Evolutionary conservation across 2,329 filamentous ascomycete species (phyloP).

Genomic region (Cercospora sp.): DNA sequence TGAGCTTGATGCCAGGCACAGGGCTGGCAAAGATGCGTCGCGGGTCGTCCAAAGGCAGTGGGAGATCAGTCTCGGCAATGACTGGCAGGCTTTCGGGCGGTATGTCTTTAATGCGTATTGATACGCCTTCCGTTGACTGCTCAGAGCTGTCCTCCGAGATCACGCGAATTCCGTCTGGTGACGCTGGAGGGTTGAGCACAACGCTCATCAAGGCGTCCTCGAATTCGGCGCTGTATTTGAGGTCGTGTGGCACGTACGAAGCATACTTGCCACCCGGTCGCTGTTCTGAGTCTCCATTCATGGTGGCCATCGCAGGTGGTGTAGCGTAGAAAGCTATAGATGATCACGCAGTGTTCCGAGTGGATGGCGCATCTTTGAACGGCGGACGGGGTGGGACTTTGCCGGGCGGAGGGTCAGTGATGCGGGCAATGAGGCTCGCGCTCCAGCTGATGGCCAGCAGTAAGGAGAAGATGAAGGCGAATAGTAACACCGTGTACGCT

Average conservation of each 20-base stretch:
- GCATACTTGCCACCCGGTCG: slow-evolving; percentile 31
- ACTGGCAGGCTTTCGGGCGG: slow-evolving; percentile 30
- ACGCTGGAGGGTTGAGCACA: slow-evolving; percentile 38
- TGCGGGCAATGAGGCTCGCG: slow-evolving; percentile 15
- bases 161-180: slow-evolving; percentile 32
- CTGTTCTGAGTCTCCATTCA: slow-evolving; percentile 18
- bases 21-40: slow-evolving; percentile 46
- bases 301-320: background rate
- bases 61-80: slow-evolving; percentile 40
- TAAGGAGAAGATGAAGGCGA: slow-evolving; percentile 17
- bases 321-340: background rate
- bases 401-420: background rate
- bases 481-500: slow-evolving; percentile 14
- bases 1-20: slow-evolving; percentile 48
- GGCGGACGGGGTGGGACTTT: background rate
- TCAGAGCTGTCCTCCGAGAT: slow-evolving; percentile 33
- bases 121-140: slow-evolving; percentile 30
- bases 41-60: slow-evolving; percentile 45
- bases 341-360: background rate
- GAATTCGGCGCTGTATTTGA: slow-evolving; percentile 47
- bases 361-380: background rate
- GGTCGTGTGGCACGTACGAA: slow-evolving; percentile 46
- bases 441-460: slow-evolving; percentile 19
- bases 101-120: slow-evolving; percentile 34
- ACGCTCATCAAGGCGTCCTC: slow-evolving; percentile 47